Base-by-base conservation (phyloP, 257 asterid species). In the Verbascum thapsus region DNA sequence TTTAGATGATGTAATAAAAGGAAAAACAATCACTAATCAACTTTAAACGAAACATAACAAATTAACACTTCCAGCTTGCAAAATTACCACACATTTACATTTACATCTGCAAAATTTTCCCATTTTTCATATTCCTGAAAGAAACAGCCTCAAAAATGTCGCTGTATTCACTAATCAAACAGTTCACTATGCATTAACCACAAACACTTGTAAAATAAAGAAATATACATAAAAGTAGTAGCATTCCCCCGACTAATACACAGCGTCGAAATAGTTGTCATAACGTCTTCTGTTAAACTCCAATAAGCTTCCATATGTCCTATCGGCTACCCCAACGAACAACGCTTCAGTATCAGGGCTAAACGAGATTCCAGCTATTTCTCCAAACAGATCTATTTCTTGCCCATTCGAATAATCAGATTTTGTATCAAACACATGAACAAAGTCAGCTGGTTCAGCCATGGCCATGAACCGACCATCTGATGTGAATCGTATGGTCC, bases 391-490 rank as follows among this genome's bases (percentile, higher is more conserved):
- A 64, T 88, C 95, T 7, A 83, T 88, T 66, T 88, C 96, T 61
- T 88, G 96, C 3, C 74, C 72, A 43, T 40, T 39, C 0, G 70
- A 37, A 30, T 83, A 88, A 39, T 73, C 84, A 1, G 88, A 75
- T 17, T 59, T 50, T 0, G 85, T 68, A 38, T 85, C 86, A 0
- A 79, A 81, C n/a, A 88, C 61, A 55, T 88, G 96, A 37, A 88
- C 86, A 49, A 88, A 88, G 60, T 88, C 96, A 7, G 96, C 96
- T 32, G 96, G 89, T 52, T 88, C 95, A 15, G 91, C 95, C 85
- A 88, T 85, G n/a, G 89, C 95, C 91, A 88, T 70, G 76, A 78
- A 88, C 0, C 78, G 91, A n/a, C 96, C 96, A 51, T 88, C 95
- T 3, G 87, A 66, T 1, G 87, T 61, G 73, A 85, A 88, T 48